Evolutionary conservation across 805 yeast species (phyloP), one percentile per base, ranked within the genome.

Genomic region (Blastobotrys muscicola): DNA sequence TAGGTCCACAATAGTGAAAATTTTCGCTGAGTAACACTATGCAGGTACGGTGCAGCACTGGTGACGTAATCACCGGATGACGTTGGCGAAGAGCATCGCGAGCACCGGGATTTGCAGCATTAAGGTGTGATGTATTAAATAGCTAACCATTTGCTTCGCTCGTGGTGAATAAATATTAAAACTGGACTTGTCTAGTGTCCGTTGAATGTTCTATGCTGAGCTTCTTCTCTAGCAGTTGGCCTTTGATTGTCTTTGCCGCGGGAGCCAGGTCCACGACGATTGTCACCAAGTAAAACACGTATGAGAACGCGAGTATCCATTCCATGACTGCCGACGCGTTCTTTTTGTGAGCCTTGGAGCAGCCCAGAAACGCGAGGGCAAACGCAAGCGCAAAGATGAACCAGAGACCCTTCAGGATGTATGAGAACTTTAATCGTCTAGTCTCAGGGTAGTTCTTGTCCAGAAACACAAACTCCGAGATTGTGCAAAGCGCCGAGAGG

Each of bases 271-370:
- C 97, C 47, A 75, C 70, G 1, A 82, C 66, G 60, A 89, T 69
- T 45, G 80, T 64, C 3, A 80, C 56, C 50, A 80, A 74, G 47
- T 83, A 68, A 30, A 80, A 54, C 2, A 94, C 92, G 58, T 83
- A 89, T 78, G 85, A 80, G 62, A 80, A 89, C n/a, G 90, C 79
- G 36, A 89, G 62, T 2, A 79, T 58, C 97, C 97, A 90, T 63
- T 90, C 97, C 57, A 82, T 76, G 14, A 70, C 66, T 0, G 87
- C 87, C 34, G 71, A 66, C 3, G 72, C 73, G 49, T 72, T 67
- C 33, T 64, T 55, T 23, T 69, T 67, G 9, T 60, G 58, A 58
- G 58, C 55, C 41, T 64, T 56, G 26, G 52, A 43, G 13, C 50
- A 45, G 2, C 61, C 69, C n/a, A 76, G 86, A 50, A 85, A 90